Base-by-base conservation (phyloP, 768 basidiomycete species). In the Cantharellus cinnabarinus region DNA sequence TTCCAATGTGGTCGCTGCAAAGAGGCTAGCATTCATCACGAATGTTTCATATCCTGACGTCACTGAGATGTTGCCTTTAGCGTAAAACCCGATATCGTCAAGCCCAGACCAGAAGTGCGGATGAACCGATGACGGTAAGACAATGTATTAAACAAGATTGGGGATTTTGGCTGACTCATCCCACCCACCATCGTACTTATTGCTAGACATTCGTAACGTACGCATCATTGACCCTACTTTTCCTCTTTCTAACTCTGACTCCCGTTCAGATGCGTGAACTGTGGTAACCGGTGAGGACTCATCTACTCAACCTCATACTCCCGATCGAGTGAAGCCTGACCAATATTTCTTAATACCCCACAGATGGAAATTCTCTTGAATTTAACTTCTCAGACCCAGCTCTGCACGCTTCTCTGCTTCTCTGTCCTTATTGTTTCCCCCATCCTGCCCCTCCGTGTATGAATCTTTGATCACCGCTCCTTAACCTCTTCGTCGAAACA, bases 101-200 rank as follows among this genome's bases (percentile, higher is more conserved):
- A 73, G 89, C 89, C 65, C 95, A 99, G 69, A 99, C 95, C 4
- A 79, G 95, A 59, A 90, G 88, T 67, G 94, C 95, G 4, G 95
- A 98, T 72, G 95, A 97, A 72, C 93, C 94, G 34, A 97, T 98
- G 93, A 97, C 94, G 2, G 85, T 87, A 68, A 67, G 83, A 39
- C 40, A 58, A 42, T 44, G 51, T 44, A 4, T 41, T 41, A 20
- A 35, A 15, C 15, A 35, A 20, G 10, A 42, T 29, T 7, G 34
- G 20, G 10, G 42, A 48, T 35, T 38, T 59, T 62, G 37, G 66
- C 56, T 34, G 52, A 29, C 20, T 29, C 20, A 29, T 29, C 20
- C 20, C 20, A 29, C 20, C 20, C 20, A 29, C 20, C 20, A 59
- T 20, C 53, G 41, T 15, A 53, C 51, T 57, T 57, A 44, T 56